These are phyloP conservation scores for Epichloe gansuensis DNA, from an alignment of 2,329 filamentous ascomycete genomes.

Conservation along the genomic window DNA sequence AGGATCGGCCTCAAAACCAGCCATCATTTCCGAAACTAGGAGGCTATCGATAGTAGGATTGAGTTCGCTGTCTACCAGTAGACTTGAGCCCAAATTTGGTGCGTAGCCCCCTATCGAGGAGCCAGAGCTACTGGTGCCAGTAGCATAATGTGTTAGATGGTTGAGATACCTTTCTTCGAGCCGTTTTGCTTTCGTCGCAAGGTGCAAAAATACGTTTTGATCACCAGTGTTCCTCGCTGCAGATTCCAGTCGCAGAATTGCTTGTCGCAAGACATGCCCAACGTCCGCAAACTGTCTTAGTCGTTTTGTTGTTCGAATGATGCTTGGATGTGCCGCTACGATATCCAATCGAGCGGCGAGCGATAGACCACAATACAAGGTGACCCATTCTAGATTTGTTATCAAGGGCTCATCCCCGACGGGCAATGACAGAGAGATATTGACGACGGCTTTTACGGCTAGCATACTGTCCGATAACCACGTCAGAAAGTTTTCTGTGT, in stretches of 20 bases:
- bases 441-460: conserved; percentile 18
- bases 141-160: not conserved
- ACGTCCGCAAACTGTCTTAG: conserved; percentile 19
- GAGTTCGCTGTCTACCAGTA: not conserved
- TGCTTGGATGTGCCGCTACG: conserved; percentile 14
- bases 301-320: conserved; percentile 13
- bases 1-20: not conserved
- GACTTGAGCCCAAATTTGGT: not conserved
- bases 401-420: conserved; percentile 16
- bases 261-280: conserved; percentile 16
- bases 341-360: conserved; percentile 17
- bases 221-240: conserved; percentile 10
- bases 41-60: not conserved
- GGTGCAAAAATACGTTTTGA: conserved; percentile 14
- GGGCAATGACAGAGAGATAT: conserved; percentile 15
- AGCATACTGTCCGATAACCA: conserved; percentile 20
- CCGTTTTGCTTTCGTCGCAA: conserved; percentile 10
- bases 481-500: conserved; percentile 11
- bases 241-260: conserved; percentile 16
- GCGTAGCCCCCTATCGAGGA: not conserved
- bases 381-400: conserved; percentile 20
- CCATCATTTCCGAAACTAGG: not conserved
- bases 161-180: conserved; percentile 13
- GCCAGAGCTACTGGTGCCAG: not conserved
- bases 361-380: conserved; percentile 18